Evolutionary conservation across 352 stramenopile genomes (phyloP).

Genomic region (Globisporangium lucens): DNA sequence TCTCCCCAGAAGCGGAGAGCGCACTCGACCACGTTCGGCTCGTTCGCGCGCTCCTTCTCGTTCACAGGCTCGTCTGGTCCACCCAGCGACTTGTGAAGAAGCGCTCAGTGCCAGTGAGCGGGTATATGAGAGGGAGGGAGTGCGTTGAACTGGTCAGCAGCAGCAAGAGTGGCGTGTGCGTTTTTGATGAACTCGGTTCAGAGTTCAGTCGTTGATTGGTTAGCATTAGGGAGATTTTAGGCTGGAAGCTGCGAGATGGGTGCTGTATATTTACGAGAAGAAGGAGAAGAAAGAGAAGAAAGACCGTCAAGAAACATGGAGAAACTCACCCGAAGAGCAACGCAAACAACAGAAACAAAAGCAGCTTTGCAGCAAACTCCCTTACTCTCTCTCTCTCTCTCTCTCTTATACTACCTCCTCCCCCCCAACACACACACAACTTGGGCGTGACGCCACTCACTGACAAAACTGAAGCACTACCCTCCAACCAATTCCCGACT

Average conservation of each 20-base stretch:
- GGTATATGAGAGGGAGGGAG: background rate
- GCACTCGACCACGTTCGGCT: slow-evolving; percentile 77
- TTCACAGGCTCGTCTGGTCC: slow-evolving; percentile 30
- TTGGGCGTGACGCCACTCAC: background rate
- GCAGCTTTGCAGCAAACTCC: background rate
- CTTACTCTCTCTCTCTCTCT: background rate
- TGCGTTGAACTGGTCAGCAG: background rate
- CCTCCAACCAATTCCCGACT: background rate
- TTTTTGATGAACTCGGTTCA: background rate
- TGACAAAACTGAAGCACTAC: background rate
- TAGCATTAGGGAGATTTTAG: background rate
- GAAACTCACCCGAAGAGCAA: background rate
- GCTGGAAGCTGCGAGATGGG: background rate
- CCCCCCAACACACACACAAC: background rate
- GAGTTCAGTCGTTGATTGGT: background rate
- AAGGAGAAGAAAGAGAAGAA: background rate
- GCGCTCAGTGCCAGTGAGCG: background rate
- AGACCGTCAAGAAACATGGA: background rate
- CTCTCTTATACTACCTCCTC: background rate
- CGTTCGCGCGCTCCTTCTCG: slow-evolving; percentile 73
- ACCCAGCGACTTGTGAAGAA: slow-evolving; percentile 11
- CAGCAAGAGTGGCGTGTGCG: background rate
- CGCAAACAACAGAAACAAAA: background rate
- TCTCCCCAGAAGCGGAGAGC: slow-evolving; percentile 70
- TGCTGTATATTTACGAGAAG: background rate